Percentiles rank a stretch among this genome's conserved stretches.
These are phyloP conservation scores for Sambucus nigra DNA, from an alignment of 129 eudicot genomes.

Conservation along the genomic window DNA sequence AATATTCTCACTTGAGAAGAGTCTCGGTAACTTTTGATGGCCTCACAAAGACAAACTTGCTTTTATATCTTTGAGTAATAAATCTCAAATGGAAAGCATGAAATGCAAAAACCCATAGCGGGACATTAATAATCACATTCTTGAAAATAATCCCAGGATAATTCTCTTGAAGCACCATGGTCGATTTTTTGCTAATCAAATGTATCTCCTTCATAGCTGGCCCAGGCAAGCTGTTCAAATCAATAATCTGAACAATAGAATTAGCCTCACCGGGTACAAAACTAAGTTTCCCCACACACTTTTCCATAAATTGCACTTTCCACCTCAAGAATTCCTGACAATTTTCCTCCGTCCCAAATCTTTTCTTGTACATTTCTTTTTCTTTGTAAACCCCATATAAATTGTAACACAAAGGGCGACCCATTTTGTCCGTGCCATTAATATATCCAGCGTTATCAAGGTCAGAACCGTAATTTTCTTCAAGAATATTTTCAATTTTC, in stretches of 20 bases:
- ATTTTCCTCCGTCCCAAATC: slow-evolving; percentile 25
- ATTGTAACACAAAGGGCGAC: slow-evolving; percentile 57
- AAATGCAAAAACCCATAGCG: slow-evolving; percentile 59
- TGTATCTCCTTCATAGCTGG: slow-evolving; percentile 41
- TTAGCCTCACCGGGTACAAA: slow-evolving; percentile 44
- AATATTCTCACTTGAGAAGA: slow-evolving; percentile 65
- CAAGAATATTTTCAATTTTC: slow-evolving; percentile 22
- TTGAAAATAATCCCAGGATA: slow-evolving; percentile 71
- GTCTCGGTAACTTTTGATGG: slow-evolving; percentile 57
- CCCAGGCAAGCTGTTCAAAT: slow-evolving; percentile 57
- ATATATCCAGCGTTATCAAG: slow-evolving; percentile 28
- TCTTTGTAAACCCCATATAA: slow-evolving; percentile 32
- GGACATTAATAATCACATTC: slow-evolving; percentile 59
- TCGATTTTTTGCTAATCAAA: slow-evolving; percentile 34
- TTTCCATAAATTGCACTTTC: slow-evolving; percentile 63
- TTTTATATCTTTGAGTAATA: slow-evolving; percentile 35
- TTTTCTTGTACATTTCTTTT: slow-evolving; percentile 20
- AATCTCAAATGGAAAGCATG: slow-evolving; percentile 51
- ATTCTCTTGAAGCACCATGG: slow-evolving; percentile 45
- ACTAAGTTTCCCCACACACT: slow-evolving; percentile 33
- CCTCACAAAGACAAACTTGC: slow-evolving; percentile 49
- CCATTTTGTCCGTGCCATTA: slow-evolving; percentile 48
- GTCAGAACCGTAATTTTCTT: slow-evolving; percentile 34
- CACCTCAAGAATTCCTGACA: slow-evolving; percentile 44
- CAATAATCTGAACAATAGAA: slow-evolving; percentile 52